Conservation (phyloP, 202 grass and related monocot genomes). For the Panicum hallii region DNA sequence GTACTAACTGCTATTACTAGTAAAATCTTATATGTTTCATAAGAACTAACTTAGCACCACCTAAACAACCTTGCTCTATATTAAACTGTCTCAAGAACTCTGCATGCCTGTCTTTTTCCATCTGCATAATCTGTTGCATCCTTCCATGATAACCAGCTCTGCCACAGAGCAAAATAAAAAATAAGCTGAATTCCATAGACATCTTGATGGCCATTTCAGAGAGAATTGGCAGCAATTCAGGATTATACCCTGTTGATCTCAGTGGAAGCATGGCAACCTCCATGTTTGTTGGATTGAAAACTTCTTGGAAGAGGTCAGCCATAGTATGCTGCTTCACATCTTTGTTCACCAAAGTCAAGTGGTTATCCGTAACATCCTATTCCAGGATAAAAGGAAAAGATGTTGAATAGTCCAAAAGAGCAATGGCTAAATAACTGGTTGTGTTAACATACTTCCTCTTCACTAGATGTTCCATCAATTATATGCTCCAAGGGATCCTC, state of each 20-base stretch:
- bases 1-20: constrained; percentile 23
- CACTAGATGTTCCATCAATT: constrained; percentile 70
- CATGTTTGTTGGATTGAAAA: constrained; percentile 57
- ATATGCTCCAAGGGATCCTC: constrained; percentile 74
- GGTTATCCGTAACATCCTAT: constrained; percentile 63
- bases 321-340: constrained; percentile 73
- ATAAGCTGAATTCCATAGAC: constrained; percentile 19
- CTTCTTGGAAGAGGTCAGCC: constrained; percentile 89
- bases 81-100: constrained; percentile 71
- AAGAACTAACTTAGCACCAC: constrained; percentile 38
- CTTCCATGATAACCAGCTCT: constrained; percentile 80
- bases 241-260: constrained; percentile 61
- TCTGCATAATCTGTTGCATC: constrained; percentile 82
- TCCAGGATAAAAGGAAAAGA: constrained; percentile 46
- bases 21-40: constrained; percentile 23
- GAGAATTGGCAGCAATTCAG: constrained; percentile 35
- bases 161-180: constrained; percentile 36
- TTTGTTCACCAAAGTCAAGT: constrained; percentile 57
- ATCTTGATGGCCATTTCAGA: constrained; percentile 30
- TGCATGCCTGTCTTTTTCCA: constrained; percentile 75
- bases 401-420: constrained; percentile 28
- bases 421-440: constrained; percentile 13
- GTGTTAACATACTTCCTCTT: constrained; percentile 71
- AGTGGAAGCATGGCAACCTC: constrained; percentile 39
- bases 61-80: constrained; percentile 46